Evolutionary conservation across 495 filamentous ascomycete species (phyloP), one percentile per base, ranked within the genome.

Genomic region (Xylaria palmicola): DNA sequence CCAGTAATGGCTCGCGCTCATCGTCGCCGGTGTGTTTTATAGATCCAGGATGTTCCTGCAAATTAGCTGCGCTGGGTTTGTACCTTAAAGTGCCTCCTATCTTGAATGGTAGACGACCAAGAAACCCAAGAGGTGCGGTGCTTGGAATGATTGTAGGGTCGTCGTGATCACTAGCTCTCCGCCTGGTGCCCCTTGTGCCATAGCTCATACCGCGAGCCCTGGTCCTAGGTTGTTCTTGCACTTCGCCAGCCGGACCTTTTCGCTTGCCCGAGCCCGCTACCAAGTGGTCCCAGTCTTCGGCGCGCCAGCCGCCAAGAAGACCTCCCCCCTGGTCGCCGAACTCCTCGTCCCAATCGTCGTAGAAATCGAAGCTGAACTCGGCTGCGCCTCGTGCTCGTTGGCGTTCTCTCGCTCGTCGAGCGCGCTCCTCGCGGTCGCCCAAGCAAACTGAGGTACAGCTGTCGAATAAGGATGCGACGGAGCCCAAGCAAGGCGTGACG

Each of bases 321-420:
- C 85, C 84, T 50, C 89, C 82, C 24, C 75, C 72, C 30, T 72
- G 72, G n/a, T 68, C 81, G 37, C 84, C 84, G 24, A 90, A 87
- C 55, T 87, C 84, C 56, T 92, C 91, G 50, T 97, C 91, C 92
- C 93, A 97, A 68, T 97, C 93, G 71, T 98, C 94, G 77, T 98
- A 98, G 78, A 98, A 98, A 66, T 97, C 95, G 65, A 98, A 98
- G 63, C 84, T 90, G 40, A 88, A 85, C 69, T 96, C 92, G 26
- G 90, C 87, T 39, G 86, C 76, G 9, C 87, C 88, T 63, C 88
- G 77, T 9, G 81, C 79, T 10, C 78, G 70, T 12, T 75, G 84
- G 30, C 81, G 74, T 60, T 83, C 80, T 39, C 82, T 79, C 52
- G 84, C 79, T 45, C 91, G 83, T 5, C 89, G 85, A 22, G 85